Percentiles rank a stretch among this genome's conserved stretches.
These are phyloP conservation scores for Ochetophila trinervis DNA, from an alignment of 306 rosid genomes.

Conservation along the genomic window DNA sequence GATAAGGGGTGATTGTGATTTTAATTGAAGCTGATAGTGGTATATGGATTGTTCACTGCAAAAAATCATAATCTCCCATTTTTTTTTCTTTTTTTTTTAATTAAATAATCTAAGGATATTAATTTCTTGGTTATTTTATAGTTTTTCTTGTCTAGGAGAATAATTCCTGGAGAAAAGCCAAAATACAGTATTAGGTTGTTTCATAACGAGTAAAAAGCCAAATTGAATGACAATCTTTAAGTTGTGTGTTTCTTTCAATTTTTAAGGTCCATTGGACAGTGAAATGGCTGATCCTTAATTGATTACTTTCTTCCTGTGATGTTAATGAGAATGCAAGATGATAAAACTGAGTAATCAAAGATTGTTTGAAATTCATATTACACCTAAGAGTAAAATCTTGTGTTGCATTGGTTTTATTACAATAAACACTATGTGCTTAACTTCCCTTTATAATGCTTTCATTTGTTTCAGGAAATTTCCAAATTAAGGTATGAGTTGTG, in stretches of 20 bases:
- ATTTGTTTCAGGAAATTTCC: slow-evolving; percentile 59
- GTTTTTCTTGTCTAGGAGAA: too few species aligned
- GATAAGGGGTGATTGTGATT: too few species aligned
- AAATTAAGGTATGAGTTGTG: slow-evolving; percentile 63
- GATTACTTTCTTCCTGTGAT: too few species aligned
- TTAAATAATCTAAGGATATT: too few species aligned
- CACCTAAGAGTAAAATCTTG: neutral
- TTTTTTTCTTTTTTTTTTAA: too few species aligned
- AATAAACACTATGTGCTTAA: neutral
- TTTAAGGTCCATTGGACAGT: neutral
- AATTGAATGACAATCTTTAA: neutral
- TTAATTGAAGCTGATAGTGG: too few species aligned
- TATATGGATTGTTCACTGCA: too few species aligned
- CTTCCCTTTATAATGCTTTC: slow-evolving; percentile 9
- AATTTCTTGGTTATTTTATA: too few species aligned
- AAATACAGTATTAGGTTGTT: too few species aligned
- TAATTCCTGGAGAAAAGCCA: too few species aligned
- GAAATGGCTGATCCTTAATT: neutral
- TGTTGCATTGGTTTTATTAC: neutral
- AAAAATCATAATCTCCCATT: too few species aligned
- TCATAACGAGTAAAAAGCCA: neutral
- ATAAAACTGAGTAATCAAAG: neutral
- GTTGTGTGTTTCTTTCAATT: neutral
- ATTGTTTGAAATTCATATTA: neutral
- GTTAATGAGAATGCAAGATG: too few species aligned